phyloP scores from a whole-genome alignment of 176 grass and related monocot species.

The Zoysia pacifica region DNA sequence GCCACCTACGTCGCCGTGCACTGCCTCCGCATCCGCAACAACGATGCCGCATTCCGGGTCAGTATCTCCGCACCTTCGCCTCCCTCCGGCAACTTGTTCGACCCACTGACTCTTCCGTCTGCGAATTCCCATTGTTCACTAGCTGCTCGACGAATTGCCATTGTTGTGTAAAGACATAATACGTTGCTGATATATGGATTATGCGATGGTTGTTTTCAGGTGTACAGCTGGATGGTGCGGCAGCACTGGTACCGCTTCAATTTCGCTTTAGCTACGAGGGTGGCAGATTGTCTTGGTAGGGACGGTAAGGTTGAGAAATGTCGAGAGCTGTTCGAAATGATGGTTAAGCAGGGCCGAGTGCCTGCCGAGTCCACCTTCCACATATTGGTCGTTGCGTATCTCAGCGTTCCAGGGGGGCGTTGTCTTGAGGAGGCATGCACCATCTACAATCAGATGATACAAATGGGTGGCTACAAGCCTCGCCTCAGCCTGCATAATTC shows the following conservation, averaged over 20 bases:
- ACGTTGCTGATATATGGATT: constrained; percentile 33
- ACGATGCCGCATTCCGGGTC: constrained; percentile 86
- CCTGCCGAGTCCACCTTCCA: constrained; percentile 95
- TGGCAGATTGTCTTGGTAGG: constrained; percentile 83
- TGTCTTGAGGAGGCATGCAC: constrained; percentile 77
- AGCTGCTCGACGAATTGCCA: constrained; percentile 35
- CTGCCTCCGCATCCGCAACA: constrained; percentile 86
- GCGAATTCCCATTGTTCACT: background rate
- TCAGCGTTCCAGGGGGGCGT: constrained; percentile 55
- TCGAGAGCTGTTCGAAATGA: constrained; percentile 65
- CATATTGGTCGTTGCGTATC: constrained; percentile 77
- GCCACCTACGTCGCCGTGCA: constrained; percentile 83
- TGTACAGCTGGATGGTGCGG: constrained; percentile 85
- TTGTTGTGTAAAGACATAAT: constrained; percentile 8
- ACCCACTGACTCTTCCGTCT: constrained; percentile 1
- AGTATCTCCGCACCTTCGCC: constrained; percentile 10
- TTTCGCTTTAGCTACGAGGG: constrained; percentile 77
- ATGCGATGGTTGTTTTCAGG: constrained; percentile 62
- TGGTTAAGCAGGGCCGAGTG: constrained; percentile 79
- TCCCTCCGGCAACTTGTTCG: constrained; percentile 35
- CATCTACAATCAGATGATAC: constrained; percentile 97
- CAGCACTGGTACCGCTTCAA: constrained; percentile 91
- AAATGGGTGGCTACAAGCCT: constrained; percentile 80
- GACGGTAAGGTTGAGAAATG: constrained; percentile 85
- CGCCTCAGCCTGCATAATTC: constrained; percentile 85